Conservation (phyloP, 345 rosid genomes). For the Eucalyptus dawsonii region DNA sequence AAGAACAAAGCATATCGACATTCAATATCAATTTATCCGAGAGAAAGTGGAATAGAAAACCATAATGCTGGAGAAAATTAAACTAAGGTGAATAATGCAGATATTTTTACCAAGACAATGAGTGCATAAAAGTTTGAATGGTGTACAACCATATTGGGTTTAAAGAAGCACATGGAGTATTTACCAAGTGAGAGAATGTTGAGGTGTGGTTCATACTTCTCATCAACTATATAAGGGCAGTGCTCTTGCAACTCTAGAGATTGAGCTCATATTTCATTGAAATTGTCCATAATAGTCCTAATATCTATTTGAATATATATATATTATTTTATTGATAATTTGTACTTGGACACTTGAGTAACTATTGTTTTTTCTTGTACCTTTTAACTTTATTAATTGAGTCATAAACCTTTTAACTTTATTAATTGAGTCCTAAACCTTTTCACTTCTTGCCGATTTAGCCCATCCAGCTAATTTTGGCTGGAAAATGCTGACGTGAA, state of each 20-base stretch:
- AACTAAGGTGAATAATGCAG: no score
- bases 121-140: background rate
- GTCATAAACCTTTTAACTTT: no score
- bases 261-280: background rate
- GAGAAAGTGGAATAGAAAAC: background rate
- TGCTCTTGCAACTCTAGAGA: background rate
- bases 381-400: no score
- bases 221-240: no score
- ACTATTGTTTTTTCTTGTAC: background rate
- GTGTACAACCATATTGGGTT: background rate
- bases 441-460: no score
- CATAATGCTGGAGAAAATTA: background rate
- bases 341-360: background rate
- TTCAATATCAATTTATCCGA: background rate
- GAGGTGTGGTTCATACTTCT: background rate
- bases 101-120: background rate
- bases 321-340: no score
- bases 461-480: no score
- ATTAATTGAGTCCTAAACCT: no score
- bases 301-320: no score
- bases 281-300: no score
- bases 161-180: background rate
- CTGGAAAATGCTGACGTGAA: no score
- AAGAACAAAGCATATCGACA: background rate
- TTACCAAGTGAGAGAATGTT: background rate